Evolutionary conservation across 208 protist genomes (phyloP).

Genomic region (Crithidia sp.): DNA sequence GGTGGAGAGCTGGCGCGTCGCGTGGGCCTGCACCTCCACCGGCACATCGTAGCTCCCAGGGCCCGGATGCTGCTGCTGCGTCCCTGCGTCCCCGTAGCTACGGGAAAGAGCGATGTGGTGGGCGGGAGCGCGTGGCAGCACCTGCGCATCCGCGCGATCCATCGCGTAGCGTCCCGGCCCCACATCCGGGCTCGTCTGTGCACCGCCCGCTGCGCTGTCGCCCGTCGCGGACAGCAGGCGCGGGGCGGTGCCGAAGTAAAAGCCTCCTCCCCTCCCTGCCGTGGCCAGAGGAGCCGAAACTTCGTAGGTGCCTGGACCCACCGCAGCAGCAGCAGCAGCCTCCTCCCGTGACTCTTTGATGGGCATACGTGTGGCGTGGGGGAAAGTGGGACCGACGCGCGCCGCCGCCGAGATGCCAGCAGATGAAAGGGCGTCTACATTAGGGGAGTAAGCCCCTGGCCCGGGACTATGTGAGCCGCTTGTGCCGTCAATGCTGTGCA

Average conservation of each 20-base stretch:
- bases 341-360: background rate
- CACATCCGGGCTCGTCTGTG: constrained; percentile 1
- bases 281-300: background rate
- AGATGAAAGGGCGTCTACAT: constrained; percentile 14
- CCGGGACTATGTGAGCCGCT: constrained; percentile 25
- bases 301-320: constrained; percentile 65
- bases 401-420: constrained; percentile 4
- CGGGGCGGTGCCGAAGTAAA: constrained; percentile 33
- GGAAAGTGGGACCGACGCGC: constrained; percentile 33
- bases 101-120: constrained; percentile 10
- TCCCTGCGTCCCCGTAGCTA: background rate
- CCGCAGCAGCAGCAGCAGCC: background rate
- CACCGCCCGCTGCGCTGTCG: background rate
- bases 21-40: constrained; percentile 18
- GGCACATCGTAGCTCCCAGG: constrained; percentile 56
- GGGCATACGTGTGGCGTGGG: constrained; percentile 20
- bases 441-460: constrained; percentile 54
- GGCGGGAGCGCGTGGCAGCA: constrained; percentile 29
- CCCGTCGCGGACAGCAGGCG: constrained; percentile 10
- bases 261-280: background rate
- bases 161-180: constrained; percentile 40
- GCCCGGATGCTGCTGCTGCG: constrained; percentile 17
- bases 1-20: too few species aligned
- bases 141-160: constrained; percentile 16
- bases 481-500: background rate